Percentiles rank a stretch among this genome's conserved stretches.
Conservation (phyloP, 306 rosid genomes). For the Inga oerstediana region DNA sequence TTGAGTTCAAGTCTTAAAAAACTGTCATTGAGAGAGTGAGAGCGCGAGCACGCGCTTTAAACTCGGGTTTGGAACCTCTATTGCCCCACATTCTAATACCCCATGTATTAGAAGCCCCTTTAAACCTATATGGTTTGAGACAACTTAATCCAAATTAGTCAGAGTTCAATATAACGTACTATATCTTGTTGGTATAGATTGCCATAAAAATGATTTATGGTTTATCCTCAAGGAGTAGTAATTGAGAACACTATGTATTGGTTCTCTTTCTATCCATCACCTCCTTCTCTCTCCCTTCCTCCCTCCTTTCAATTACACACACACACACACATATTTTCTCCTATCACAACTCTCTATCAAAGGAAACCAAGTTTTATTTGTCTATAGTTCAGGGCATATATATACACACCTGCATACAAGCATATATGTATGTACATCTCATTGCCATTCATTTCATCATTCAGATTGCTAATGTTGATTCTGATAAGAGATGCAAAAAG, state of each 20-base stretch:
- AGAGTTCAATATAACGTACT: background rate
- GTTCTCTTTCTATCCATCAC: background rate
- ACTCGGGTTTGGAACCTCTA: background rate
- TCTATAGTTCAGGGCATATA: constrained; percentile 16
- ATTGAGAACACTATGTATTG: background rate
- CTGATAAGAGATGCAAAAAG: constrained; percentile 1
- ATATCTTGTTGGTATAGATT: background rate
- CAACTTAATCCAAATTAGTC: background rate
- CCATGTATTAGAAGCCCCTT: background rate
- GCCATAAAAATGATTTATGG: background rate
- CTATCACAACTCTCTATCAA: constrained; percentile 12
- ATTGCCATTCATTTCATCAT: constrained; percentile 2
- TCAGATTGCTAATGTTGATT: background rate
- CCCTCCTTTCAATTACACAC: background rate
- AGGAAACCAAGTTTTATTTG: constrained; percentile 37
- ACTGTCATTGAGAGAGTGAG: too few relatives aligned
- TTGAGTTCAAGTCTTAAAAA: background rate
- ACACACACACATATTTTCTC: background rate
- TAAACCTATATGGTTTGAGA: background rate
- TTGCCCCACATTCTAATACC: background rate
- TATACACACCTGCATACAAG: too few relatives aligned
- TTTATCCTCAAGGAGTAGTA: background rate
- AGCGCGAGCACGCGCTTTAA: too few relatives aligned
- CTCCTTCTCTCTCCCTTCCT: background rate
- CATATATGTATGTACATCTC: background rate